Conservation (phyloP, 1,284 basidiomycete genomes). For the Boletus subluridellus region DNA sequence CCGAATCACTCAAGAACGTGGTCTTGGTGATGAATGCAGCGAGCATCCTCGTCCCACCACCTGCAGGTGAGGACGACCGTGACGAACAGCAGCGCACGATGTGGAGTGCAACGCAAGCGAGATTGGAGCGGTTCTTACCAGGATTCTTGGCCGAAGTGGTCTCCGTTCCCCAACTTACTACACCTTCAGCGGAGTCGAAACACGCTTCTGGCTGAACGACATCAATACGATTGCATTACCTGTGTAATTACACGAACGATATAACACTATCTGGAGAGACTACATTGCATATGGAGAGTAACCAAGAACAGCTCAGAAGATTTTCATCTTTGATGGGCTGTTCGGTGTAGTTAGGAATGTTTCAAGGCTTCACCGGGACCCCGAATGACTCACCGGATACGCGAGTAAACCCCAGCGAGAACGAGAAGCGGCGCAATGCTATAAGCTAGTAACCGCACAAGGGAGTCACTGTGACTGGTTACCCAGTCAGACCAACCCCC, state of each 20-base stretch:
- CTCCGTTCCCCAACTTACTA: conserved; percentile 35
- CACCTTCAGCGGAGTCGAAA: conserved; percentile 15
- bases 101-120: conserved; percentile 80
- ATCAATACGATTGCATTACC: conserved; percentile 4
- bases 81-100: conserved; percentile 69
- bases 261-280: neutral
- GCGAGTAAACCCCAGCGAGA: conserved; percentile 39
- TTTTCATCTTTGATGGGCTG: conserved; percentile 53
- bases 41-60: conserved; percentile 74
- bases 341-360: conserved; percentile 2
- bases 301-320: conserved; percentile 31
- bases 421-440: conserved; percentile 49
- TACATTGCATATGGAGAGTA: neutral
- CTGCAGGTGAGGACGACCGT: conserved; percentile 48
- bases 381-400: conserved; percentile 43
- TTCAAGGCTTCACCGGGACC: neutral
- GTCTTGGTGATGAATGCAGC: conserved; percentile 94
- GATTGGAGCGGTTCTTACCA: conserved; percentile 86
- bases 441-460: conserved; percentile 51
- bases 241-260: conserved; percentile 2
- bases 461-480: conserved; percentile 34
- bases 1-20: conserved; percentile 96
- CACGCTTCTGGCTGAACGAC: conserved; percentile 14
- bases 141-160: conserved; percentile 79
- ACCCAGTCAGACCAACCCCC: conserved; percentile 64